Percentiles rank a stretch among this genome's conserved stretches.
Conservation (phyloP, 371 early-diverging fungal genomes). For the Basidiobolus meristosporus region DNA sequence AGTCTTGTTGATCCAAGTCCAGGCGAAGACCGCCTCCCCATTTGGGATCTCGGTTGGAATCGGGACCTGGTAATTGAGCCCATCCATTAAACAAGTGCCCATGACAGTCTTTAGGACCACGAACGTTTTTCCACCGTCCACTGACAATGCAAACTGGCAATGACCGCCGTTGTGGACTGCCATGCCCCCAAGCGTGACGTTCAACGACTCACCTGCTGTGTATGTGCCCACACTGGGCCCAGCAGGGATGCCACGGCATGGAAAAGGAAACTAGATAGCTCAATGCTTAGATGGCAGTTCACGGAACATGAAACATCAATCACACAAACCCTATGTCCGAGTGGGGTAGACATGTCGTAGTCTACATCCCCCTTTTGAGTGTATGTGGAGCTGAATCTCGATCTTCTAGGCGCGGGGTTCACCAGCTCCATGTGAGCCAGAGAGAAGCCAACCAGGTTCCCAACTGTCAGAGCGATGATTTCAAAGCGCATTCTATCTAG, state of each 20-base stretch:
- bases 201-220: not conserved
- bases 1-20: constrained; percentile 7
- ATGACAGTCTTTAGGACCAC: constrained; percentile 16
- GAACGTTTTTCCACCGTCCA: constrained; percentile 34
- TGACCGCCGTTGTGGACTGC: constrained; percentile 34
- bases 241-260: not conserved
- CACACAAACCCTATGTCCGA: no score
- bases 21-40: constrained; percentile 4
- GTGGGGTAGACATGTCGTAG: constrained; percentile 1
- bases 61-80: not conserved
- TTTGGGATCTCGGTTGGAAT: not conserved
- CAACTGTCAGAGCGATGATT: not conserved
- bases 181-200: not conserved
- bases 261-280: no score
- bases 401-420: constrained; percentile 9
- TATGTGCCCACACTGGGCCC: not conserved
- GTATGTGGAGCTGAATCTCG: not conserved
- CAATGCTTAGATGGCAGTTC: no score
- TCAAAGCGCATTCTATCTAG: no score
- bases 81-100: not conserved
- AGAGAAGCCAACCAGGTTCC: not conserved
- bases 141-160: constrained; percentile 42
- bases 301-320: no score
- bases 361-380: no score
- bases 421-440: constrained; percentile 11